A percentile compares a stretch with the other conserved stretches of the same genome.
Conservation (phyloP, 352 stramenopile species). For the Phytophthora europaea region DNA sequence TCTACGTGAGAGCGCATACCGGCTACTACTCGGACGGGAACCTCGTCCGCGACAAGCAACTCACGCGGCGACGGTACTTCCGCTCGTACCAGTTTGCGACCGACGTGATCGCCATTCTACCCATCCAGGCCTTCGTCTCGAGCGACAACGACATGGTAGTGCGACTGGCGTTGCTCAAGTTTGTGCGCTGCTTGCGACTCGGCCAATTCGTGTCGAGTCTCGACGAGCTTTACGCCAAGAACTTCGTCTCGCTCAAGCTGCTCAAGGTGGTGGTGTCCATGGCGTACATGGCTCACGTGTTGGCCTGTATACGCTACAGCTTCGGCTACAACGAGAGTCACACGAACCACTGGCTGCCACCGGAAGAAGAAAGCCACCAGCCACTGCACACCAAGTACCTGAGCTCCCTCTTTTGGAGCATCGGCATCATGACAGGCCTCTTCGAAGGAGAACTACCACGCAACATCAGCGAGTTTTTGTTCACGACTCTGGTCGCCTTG, state of each 20-base stretch:
- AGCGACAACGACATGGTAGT: constrained; percentile 25
- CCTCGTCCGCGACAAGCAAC: constrained; percentile 54
- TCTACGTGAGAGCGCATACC: constrained; percentile 66
- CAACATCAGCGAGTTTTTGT: constrained; percentile 61
- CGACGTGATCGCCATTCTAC: constrained; percentile 62
- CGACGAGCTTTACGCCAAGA: constrained; percentile 71
- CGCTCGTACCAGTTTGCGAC: constrained; percentile 53
- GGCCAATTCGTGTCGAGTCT: constrained; percentile 59
- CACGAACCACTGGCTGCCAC: constrained; percentile 64
- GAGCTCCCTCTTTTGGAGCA: constrained; percentile 70
- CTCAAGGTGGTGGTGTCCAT: constrained; percentile 61
- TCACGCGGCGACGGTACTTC: constrained; percentile 59
- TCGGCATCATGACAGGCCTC: constrained; percentile 70
- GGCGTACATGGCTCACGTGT: constrained; percentile 61
- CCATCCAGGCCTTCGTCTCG: constrained; percentile 11
- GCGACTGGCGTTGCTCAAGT: constrained; percentile 46
- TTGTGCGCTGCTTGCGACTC: constrained; percentile 53
- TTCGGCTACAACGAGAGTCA: constrained; percentile 67
- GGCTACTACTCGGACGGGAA: constrained; percentile 73
- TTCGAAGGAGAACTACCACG: constrained; percentile 79
- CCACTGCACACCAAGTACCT: constrained; percentile 52
- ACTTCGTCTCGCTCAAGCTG: constrained; percentile 65
- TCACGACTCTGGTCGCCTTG: constrained; percentile 71
- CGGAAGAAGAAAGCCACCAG: constrained; percentile 32
- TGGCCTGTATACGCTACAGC: constrained; percentile 66